These are phyloP conservation scores for Chamaecrista fasciculata DNA, from an alignment of 306 rosid genomes.

Conservation along the genomic window DNA sequence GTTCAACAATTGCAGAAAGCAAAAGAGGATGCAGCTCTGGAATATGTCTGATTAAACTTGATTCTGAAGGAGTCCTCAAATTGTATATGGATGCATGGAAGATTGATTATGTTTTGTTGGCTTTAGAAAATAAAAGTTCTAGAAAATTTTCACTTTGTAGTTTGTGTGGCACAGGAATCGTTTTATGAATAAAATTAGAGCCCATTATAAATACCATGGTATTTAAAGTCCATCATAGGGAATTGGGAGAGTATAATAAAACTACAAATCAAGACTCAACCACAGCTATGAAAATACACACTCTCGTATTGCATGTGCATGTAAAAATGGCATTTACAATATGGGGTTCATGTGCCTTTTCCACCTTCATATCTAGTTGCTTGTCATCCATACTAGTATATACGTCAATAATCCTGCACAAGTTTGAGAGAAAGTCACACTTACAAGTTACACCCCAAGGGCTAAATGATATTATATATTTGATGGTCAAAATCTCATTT, in stretches of 20 bases:
- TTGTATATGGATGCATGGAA: neutral
- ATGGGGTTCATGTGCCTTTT: neutral
- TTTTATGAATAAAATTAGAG: neutral
- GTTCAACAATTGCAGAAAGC: neutral
- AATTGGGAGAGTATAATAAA: conserved; percentile 1
- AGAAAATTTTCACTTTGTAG: too few species aligned
- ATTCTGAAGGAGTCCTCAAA: neutral
- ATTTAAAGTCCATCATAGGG: neutral
- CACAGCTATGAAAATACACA: neutral
- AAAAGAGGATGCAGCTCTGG: neutral
- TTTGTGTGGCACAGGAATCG: neutral
- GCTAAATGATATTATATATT: conserved; percentile 1
- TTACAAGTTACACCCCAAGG: neutral
- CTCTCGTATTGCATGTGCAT: conserved; percentile 10
- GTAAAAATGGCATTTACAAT: conserved; percentile 28
- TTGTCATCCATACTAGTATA: conserved; percentile 41
- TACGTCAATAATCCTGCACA: conserved; percentile 47
- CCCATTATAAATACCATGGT: neutral
- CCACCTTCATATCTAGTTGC: conserved; percentile 20
- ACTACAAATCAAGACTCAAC: conserved; percentile 30
- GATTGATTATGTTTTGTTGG: neutral
- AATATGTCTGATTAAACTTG: neutral
- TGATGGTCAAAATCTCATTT: too few species aligned
- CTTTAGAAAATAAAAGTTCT: neutral
- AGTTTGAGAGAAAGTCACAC: too few species aligned